Evolutionary conservation across 1,139 yeast species (phyloP), one percentile per base, ranked within the genome.

Genomic region (Candida tunisiensis): DNA sequence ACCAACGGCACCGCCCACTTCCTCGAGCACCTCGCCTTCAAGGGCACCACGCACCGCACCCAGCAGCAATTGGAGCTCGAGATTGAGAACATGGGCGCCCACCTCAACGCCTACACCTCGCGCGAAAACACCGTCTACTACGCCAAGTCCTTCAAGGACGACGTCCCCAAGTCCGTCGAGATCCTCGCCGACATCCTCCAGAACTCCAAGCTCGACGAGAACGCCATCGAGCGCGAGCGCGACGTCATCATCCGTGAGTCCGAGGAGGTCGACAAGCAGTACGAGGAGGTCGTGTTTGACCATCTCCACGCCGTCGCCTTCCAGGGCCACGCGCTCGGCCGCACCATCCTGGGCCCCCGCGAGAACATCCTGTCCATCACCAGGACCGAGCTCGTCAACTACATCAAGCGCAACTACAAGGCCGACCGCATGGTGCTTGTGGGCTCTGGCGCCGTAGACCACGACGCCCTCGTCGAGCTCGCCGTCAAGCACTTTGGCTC

Each of bases 381-480:
- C 39, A 65, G 82, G 46, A 57, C 63, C 9, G 94, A 91, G 48
- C 63, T 88, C 48, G 70, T 67, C 32, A 64, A 71, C 39, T 88
- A 85, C 53, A 88, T 88, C 45, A 60, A 67, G 27, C 70, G 78
- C 29, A 88, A 88, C 58, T 88, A 88, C 56, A 79, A 78, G 47
- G 94, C 96, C 21, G 96, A 91, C 53, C 65, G 98, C 45, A 88
- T 88, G 98, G 98, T 91, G 2, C 62, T 91, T 15, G 93, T 85
- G 24, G 96, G 95, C 19, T 82, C 93, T 1, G 99, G 99, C 16
- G 75, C 91, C 31, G 88, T 88, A 13, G 70, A 82, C 42, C 99
- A 88, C 53, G 77, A 77, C 9, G 71, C 74, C 36, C 67, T 88
- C 34, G 94, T 85, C 12, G 49, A 62, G 36, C 62, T 73, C 33